Evolutionary conservation across 371 early-diverging fungal species (phyloP).

Genomic region (Catenaria anguillulae): DNA sequence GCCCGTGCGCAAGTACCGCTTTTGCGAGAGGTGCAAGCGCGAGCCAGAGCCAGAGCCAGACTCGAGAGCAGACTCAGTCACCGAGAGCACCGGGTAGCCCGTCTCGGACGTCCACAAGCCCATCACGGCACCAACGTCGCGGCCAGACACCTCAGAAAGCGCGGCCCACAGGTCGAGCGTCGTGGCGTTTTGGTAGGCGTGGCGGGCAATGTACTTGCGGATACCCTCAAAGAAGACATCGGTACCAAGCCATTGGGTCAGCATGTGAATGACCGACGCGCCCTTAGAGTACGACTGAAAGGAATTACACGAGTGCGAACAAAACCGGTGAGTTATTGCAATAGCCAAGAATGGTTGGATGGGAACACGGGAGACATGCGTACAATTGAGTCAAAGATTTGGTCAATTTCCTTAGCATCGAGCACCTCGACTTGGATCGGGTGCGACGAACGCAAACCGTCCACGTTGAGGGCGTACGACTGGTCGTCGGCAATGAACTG

Average conservation of each 20-base stretch:
- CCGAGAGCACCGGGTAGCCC: conserved; percentile 70
- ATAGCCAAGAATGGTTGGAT: no score
- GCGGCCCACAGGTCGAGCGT: conserved; percentile 77
- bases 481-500: not conserved
- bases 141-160: conserved; percentile 45
- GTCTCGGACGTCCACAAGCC: conserved; percentile 69
- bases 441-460: conserved; percentile 66
- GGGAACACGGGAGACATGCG: not conserved
- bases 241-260: conserved; percentile 61
- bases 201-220: conserved; percentile 56
- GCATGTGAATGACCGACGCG: conserved; percentile 84
- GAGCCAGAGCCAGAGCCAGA: conserved; percentile 26
- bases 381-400: conserved; percentile 61
- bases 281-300: conserved; percentile 94
- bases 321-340: no score
- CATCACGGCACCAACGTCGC: conserved; percentile 67
- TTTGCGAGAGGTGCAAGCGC: conserved; percentile 37
- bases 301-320: no score
- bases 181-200: conserved; percentile 68
- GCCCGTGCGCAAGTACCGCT: conserved; percentile 58
- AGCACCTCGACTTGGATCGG: conserved; percentile 77
- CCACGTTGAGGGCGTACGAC: conserved; percentile 23
- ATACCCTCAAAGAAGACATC: conserved; percentile 62
- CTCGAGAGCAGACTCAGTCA: conserved; percentile 32
- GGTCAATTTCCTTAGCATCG: conserved; percentile 55